Base-by-base conservation (phyloP, 2,329 filamentous ascomycete genomes). In the Colletotrichum chrysophilum region DNA sequence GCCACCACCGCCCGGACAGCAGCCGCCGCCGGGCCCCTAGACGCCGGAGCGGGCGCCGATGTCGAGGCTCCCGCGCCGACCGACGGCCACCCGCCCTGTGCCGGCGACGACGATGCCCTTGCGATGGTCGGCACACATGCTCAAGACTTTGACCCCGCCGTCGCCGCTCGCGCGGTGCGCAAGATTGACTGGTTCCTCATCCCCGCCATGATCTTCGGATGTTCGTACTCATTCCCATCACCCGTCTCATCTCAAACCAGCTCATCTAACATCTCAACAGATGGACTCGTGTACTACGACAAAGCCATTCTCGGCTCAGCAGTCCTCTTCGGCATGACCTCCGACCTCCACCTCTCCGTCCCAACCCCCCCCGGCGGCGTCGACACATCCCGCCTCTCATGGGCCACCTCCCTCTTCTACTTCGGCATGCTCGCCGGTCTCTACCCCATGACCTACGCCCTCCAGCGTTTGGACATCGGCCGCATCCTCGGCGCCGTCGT, bases 331-430 rank as follows among this genome's bases (percentile, higher is more conserved):
- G 94, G 94, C 77, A 95, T 96, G 93, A 95, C 93, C 1, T 85
- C 86, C 4, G 93, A 95, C 80, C 88, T 96, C 5, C 77, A 86
- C 2, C 89, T 96, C 56, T 88, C 88, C 34, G 85, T 84, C 1
- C 81, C 78, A 2, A 92, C 93, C 0, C 88, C 90, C 1, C 89
- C 89, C 0, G 73, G 69, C 56, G 73, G 18, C 69, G 90, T 89
- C 18, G 90, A 94, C 80, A 95, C 94, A 0, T 88, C 90, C 0
- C 89, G 94, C 13, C 89, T 96, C 32, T 93, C 90, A 78, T 96
- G 94, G 94, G 94, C 94, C 4, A 95, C 93, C 0, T 95, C 93
- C 0, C 87, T 95, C 79, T 95, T 96, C 86, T 96, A 95, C 85
- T 95, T 96, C 78, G 94, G 94, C 48, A 94, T 94, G 93, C 88